Evolutionary conservation across 1,284 basidiomycete genomes (phyloP).

Genomic region (Ganoderma resinaceum): DNA sequence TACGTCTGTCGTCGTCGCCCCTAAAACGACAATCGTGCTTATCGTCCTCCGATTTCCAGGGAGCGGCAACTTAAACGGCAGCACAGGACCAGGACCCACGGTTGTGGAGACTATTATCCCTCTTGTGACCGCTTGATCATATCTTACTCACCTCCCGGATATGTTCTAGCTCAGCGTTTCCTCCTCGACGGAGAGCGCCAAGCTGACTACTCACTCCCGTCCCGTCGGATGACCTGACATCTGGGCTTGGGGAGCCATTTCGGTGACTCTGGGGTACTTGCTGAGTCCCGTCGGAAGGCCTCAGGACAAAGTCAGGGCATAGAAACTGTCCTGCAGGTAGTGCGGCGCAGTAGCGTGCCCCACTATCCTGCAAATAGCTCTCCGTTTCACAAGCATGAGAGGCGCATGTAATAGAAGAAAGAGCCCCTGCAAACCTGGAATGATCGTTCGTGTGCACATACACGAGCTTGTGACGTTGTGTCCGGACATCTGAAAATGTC

Average conservation of each 20-base stretch:
- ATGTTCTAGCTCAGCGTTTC: slow-evolving; percentile 7
- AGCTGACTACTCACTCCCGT: not conserved
- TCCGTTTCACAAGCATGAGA: not conserved
- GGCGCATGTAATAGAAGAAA: not conserved
- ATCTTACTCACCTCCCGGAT: not conserved
- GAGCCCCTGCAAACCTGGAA: not conserved
- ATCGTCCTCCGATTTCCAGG: not conserved
- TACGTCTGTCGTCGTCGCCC: not conserved
- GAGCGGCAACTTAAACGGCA: not conserved
- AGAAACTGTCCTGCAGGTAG: not conserved
- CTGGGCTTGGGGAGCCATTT: not conserved
- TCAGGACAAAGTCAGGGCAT: not conserved
- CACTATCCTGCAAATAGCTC: not conserved
- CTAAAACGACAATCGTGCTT: slow-evolving; percentile 7
- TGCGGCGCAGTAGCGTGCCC: not conserved
- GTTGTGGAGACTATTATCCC: slow-evolving; percentile 3
- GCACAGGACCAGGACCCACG: not conserved
- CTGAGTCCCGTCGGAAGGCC: not conserved
- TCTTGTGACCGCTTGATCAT: not conserved
- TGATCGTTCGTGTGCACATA: not conserved
- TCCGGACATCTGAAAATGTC: not conserved
- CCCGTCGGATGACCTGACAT: not conserved
- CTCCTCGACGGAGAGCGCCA: slow-evolving; percentile 1
- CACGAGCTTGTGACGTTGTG: not conserved
- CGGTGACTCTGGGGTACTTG: not conserved